phyloP scores from a whole-genome alignment of 1,139 yeast genomes.

The Hansenula anomala region DNA sequence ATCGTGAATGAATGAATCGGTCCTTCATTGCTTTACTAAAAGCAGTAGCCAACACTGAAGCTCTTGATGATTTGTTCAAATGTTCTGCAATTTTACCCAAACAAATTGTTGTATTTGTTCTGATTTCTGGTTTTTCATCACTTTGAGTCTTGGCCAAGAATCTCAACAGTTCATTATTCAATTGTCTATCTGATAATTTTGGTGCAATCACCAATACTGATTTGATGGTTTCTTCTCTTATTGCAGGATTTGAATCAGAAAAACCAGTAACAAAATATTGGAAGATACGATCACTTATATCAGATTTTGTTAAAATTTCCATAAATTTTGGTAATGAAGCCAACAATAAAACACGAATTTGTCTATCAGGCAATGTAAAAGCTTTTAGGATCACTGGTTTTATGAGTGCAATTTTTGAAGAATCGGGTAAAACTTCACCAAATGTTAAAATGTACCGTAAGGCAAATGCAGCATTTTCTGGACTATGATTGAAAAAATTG shows the following conservation, averaged over 20 bases:
- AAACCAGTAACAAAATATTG: conserved; percentile 71
- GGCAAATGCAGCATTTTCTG: conserved; percentile 30
- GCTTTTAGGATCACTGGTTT: conserved; percentile 64
- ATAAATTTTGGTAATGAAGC: conserved; percentile 57
- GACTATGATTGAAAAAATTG: conserved; percentile 28
- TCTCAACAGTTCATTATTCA: conserved; percentile 81
- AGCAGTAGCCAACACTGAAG: conserved; percentile 81
- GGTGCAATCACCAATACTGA: conserved; percentile 62
- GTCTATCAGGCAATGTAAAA: conserved; percentile 67
- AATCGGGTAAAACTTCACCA: conserved; percentile 34
- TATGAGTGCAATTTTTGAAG: conserved; percentile 40
- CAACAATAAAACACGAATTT: conserved; percentile 66
- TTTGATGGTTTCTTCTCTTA: conserved; percentile 77
- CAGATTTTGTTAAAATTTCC: conserved; percentile 47
- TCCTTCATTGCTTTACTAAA: conserved; percentile 81
- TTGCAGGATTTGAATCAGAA: conserved; percentile 74
- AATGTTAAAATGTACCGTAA: conserved; percentile 45
- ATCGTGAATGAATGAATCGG: conserved; percentile 69
- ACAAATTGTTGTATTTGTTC: conserved; percentile 81
- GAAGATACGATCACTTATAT: conserved; percentile 68
- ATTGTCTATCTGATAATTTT: conserved; percentile 70
- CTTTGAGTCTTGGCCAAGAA: conserved; percentile 83
- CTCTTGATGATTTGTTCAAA: conserved; percentile 54
- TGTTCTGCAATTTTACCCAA: conserved; percentile 66
- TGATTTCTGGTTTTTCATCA: conserved; percentile 76